Evolutionary conservation across 352 stramenopile species (phyloP).

Genomic region (Hyphochytrium catenoides): DNA sequence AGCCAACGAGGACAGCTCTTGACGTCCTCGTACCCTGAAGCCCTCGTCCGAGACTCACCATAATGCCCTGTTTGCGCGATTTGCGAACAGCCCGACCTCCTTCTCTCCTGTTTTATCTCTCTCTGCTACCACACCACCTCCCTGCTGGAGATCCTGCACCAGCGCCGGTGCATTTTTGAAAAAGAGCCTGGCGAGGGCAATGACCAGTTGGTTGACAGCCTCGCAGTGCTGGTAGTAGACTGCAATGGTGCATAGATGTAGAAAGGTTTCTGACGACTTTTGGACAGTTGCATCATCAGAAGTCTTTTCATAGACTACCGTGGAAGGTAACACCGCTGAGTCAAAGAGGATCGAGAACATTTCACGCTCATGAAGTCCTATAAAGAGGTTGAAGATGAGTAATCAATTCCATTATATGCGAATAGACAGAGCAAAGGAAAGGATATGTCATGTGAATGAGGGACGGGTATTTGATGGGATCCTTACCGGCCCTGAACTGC

Average conservation of each 20-base stretch:
- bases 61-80: not conserved
- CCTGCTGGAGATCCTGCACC: not conserved
- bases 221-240: slow-evolving; percentile 51
- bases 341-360: slow-evolving; percentile 63
- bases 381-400: no score
- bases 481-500: slow-evolving; percentile 46
- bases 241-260: slow-evolving; percentile 42
- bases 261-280: slow-evolving; percentile 4
- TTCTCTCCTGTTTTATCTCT: not conserved
- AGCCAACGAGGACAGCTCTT: no score
- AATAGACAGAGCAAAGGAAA: no score
- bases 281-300: slow-evolving; percentile 58
- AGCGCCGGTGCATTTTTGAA: slow-evolving; percentile 17
- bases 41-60: slow-evolving; percentile 2
- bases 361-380: slow-evolving; percentile 58
- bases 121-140: not conserved
- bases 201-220: slow-evolving; percentile 56
- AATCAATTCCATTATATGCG: no score
- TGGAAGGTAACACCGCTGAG: slow-evolving; percentile 40
- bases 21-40: no score
- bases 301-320: slow-evolving; percentile 53
- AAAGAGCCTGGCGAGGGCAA: slow-evolving; percentile 44
- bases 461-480: no score
- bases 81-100: no score
- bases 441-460: no score